Conservation (phyloP, 495 filamentous ascomycete species). For the Melanomma pulvis-pyrius region DNA sequence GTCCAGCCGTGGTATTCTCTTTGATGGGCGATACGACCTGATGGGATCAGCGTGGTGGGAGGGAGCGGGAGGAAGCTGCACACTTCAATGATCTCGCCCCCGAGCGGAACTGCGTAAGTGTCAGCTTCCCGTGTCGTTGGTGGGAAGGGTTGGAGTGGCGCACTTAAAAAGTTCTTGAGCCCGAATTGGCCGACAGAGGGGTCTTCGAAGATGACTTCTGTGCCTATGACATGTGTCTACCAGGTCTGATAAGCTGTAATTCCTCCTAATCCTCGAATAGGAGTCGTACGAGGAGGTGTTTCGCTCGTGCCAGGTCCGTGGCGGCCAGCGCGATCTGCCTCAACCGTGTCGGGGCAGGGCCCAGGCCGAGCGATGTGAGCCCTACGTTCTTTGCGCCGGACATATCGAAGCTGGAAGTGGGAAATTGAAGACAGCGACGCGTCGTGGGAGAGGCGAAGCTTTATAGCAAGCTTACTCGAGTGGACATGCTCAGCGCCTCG, state of each 20-base stretch:
- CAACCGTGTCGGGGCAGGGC: conserved; percentile 31
- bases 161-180: conserved; percentile 39
- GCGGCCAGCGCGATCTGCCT: conserved; percentile 41
- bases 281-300: conserved; percentile 23
- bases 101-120: conserved; percentile 31
- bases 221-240: conserved; percentile 37
- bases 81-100: conserved; percentile 43
- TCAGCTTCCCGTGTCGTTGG: neutral
- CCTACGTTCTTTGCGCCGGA: conserved; percentile 22
- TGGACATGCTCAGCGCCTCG: neutral
- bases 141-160: neutral
- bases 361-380: conserved; percentile 2
- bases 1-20: conserved; percentile 35
- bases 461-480: conserved; percentile 11
- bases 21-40: conserved; percentile 30
- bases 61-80: neutral
- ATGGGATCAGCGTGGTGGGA: neutral
- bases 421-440: neutral
- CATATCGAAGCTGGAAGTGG: neutral
- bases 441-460: neutral
- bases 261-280: neutral
- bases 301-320: conserved; percentile 33
- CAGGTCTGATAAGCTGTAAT: neutral
- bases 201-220: conserved; percentile 41
- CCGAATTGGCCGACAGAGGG: conserved; percentile 38